Conservation (phyloP, 2,329 filamentous ascomycete genomes). For the Blumeria graminis region DNA sequence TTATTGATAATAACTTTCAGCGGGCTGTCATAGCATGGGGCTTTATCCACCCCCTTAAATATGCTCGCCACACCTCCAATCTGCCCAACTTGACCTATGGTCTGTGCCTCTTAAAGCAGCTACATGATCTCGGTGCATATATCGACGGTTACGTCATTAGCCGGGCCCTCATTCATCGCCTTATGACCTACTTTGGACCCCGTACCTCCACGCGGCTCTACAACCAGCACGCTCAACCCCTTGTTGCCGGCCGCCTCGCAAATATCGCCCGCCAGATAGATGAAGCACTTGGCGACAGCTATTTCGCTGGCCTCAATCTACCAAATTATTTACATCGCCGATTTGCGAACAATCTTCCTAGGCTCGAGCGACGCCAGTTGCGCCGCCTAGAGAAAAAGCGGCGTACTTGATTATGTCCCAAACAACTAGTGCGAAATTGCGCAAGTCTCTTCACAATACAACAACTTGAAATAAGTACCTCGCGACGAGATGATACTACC, state of each 20-base stretch:
- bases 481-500: too few species aligned
- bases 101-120: conserved; percentile 10
- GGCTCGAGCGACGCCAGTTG: background rate
- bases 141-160: conserved; percentile 5
- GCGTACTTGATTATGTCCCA: too few species aligned
- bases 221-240: background rate
- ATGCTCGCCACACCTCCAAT: background rate
- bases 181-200: conserved; percentile 1
- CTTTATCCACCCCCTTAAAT: conserved; percentile 15
- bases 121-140: conserved; percentile 7
- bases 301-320: background rate
- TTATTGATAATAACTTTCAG: conserved; percentile 22
- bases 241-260: background rate
- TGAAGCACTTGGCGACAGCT: background rate
- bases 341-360: background rate
- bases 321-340: background rate
- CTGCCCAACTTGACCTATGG: conserved; percentile 7
- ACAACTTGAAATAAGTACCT: too few species aligned
- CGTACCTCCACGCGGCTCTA: background rate
- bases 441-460: too few species aligned
- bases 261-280: conserved; percentile 1
- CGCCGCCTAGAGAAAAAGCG: too few species aligned
- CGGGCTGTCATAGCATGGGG: conserved; percentile 25
- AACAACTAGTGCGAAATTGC: too few species aligned
- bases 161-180: conserved; percentile 1